Evolutionary conservation across 352 stramenopile genomes (phyloP).

Genomic region (Phytophthora quininea): DNA sequence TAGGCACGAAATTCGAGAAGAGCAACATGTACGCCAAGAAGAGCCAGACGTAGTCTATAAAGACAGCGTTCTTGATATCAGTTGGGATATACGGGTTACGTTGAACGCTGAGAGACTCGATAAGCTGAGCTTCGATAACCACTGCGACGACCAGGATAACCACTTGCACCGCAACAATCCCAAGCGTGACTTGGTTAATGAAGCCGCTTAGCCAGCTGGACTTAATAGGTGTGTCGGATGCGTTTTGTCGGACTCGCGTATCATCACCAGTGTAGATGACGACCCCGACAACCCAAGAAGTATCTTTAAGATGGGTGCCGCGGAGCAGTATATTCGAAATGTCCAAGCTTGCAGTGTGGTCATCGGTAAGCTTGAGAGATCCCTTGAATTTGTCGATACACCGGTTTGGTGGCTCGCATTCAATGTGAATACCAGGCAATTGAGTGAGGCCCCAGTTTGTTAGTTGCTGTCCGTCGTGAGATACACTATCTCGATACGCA

Average conservation of each 20-base stretch:
- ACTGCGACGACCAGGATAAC: slow-evolving; percentile 57
- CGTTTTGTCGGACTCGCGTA: slow-evolving; percentile 87
- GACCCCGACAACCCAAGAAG: slow-evolving; percentile 67
- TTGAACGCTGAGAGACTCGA: slow-evolving; percentile 31
- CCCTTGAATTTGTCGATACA: slow-evolving; percentile 87
- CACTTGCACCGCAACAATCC: slow-evolving; percentile 76
- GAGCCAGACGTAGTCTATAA: slow-evolving; percentile 53
- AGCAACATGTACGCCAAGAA: slow-evolving; percentile 90
- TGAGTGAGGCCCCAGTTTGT: slow-evolving; percentile 12
- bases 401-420: slow-evolving; percentile 57
- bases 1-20: slow-evolving; percentile 93
- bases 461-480: slow-evolving; percentile 31
- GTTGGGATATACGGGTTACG: slow-evolving; percentile 53
- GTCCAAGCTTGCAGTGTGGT: slow-evolving; percentile 45
- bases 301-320: slow-evolving; percentile 76
- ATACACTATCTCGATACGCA: slow-evolving; percentile 28
- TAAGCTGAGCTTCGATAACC: slow-evolving; percentile 46
- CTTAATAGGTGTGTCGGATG: slow-evolving; percentile 76
- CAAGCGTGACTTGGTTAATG: slow-evolving; percentile 85
- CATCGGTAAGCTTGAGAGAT: slow-evolving; percentile 44
- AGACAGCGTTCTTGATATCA: slow-evolving; percentile 37
- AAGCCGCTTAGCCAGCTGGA: slow-evolving; percentile 71
- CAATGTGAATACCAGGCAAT: slow-evolving; percentile 23
- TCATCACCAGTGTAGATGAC: slow-evolving; percentile 90
- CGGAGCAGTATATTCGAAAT: slow-evolving; percentile 78